phyloP scores from a whole-genome alignment of 2,329 filamentous ascomycete genomes.

The Verticillium longisporum region DNA sequence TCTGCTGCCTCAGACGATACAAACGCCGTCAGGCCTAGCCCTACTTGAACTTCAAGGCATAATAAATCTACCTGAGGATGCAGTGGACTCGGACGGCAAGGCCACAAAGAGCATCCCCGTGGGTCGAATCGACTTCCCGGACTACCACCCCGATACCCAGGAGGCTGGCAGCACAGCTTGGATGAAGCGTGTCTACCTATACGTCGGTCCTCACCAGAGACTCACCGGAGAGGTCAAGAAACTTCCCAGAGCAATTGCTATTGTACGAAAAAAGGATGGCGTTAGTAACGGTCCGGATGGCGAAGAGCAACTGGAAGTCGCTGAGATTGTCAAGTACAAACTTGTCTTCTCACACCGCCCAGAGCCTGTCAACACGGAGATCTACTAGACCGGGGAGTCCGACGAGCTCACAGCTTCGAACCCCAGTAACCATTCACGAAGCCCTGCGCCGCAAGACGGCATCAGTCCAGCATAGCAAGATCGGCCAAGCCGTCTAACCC shows the following conservation, averaged over 20 bases:
- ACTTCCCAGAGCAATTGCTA: conserved; percentile 67
- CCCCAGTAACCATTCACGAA: too few relatives aligned
- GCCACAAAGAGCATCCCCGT: conserved; percentile 38
- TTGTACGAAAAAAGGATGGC: conserved; percentile 55
- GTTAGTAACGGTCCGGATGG: conserved; percentile 28
- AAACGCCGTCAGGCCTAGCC: conserved; percentile 83
- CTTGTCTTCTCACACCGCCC: conserved; percentile 77
- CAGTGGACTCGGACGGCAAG: conserved; percentile 22
- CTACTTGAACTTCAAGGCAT: conserved; percentile 89
- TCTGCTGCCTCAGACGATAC: conserved; percentile 73
- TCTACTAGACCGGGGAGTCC: conserved; percentile 12
- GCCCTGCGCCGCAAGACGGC: too few relatives aligned
- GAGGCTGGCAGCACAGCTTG: conserved; percentile 56
- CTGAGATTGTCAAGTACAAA: conserved; percentile 83
- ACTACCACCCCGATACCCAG: conserved; percentile 51
- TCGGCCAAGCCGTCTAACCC: too few relatives aligned
- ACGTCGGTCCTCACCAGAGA: conserved; percentile 82
- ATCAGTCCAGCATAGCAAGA: too few relatives aligned
- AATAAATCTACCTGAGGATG: conserved; percentile 62
- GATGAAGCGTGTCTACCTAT: conserved; percentile 88
- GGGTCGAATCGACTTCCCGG: conserved; percentile 72
- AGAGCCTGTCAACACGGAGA: conserved; percentile 65
- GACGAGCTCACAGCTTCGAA: background rate
- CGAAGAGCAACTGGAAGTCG: conserved; percentile 62
- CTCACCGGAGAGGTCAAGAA: conserved; percentile 89